These are phyloP conservation scores for Tylopilus cervinicoccineus DNA, from an alignment of 768 basidiomycete species.

Conservation along the genomic window DNA sequence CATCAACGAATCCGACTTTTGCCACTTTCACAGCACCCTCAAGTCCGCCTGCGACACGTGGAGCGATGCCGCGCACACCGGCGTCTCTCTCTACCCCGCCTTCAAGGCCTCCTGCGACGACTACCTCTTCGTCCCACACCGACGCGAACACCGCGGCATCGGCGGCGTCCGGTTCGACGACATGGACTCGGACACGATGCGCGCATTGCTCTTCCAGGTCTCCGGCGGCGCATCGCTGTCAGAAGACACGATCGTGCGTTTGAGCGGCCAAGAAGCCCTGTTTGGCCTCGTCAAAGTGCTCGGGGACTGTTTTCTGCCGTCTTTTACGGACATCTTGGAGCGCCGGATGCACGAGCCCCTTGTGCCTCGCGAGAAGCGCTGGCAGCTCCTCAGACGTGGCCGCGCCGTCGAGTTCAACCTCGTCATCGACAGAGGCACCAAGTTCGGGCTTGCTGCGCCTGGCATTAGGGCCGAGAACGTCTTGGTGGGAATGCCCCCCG, in stretches of 20 bases:
- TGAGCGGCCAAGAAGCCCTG: slow-evolving; percentile 33
- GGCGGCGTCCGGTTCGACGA: slow-evolving; percentile 61
- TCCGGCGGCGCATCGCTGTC: background rate
- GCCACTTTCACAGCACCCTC: slow-evolving; percentile 44
- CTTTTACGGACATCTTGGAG: slow-evolving; percentile 44
- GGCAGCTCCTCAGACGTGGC: slow-evolving; percentile 52
- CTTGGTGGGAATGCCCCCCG: slow-evolving; percentile 61
- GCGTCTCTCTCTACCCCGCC: slow-evolving; percentile 34
- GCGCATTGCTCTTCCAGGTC: slow-evolving; percentile 16
- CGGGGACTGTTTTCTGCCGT: slow-evolving; percentile 43
- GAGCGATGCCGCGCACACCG: slow-evolving; percentile 17
- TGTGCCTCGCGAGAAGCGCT: slow-evolving; percentile 32
- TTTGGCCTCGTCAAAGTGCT: slow-evolving; percentile 43
- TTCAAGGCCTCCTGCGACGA: slow-evolving; percentile 54
- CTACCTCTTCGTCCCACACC: slow-evolving; percentile 52
- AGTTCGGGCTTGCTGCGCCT: slow-evolving; percentile 59
- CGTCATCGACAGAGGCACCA: slow-evolving; percentile 66
- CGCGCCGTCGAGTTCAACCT: slow-evolving; percentile 61
- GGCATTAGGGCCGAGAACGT: slow-evolving; percentile 62
- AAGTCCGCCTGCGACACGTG: slow-evolving; percentile 42
- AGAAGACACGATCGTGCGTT: slow-evolving; percentile 5
- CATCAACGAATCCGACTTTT: slow-evolving; percentile 42
- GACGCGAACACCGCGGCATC: slow-evolving; percentile 47
- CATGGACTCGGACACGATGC: slow-evolving; percentile 31
- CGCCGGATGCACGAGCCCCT: slow-evolving; percentile 31